Conservation (phyloP, 1,139 yeast species). For the Yamadazyma trypodendri region DNA sequence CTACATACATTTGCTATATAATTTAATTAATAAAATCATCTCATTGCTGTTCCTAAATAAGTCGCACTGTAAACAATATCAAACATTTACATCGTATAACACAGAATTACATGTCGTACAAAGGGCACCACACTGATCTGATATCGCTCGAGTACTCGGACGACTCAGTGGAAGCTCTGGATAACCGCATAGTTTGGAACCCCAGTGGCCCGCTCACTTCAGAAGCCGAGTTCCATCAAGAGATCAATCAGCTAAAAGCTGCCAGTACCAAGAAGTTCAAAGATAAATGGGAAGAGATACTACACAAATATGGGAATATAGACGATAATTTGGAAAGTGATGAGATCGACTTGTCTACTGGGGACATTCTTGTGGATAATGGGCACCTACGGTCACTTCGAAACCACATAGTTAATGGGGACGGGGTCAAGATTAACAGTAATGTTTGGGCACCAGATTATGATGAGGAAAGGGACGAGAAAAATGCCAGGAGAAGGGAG, state of each 20-base stretch:
- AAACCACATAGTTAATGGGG: constrained; percentile 5
- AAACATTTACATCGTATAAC: background rate
- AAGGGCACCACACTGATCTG: constrained; percentile 14
- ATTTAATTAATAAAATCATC: too few species aligned
- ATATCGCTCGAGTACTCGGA: constrained; percentile 18
- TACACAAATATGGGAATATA: constrained; percentile 52
- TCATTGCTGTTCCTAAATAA: constrained; percentile 1
- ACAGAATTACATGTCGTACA: background rate
- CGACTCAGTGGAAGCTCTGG: constrained; percentile 6
- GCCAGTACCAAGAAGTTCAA: constrained; percentile 33
- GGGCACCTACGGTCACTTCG: constrained; percentile 57
- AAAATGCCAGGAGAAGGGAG: constrained; percentile 13
- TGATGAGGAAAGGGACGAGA: constrained; percentile 18
- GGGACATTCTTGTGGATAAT: constrained; percentile 56
- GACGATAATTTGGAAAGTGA: constrained; percentile 59
- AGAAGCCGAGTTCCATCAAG: constrained; percentile 22
- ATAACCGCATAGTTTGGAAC: background rate
- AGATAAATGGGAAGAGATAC: constrained; percentile 54
- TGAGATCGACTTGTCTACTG: constrained; percentile 60
- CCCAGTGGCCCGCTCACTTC: background rate
- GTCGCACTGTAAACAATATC: constrained; percentile 3
- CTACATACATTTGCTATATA: too few species aligned
- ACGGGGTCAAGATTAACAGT: constrained; percentile 8
- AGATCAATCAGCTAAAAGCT: constrained; percentile 24
- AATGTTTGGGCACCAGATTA: constrained; percentile 25